Base-by-base conservation (phyloP, 164 flowering plant genomes). In the Annona squamosa region DNA sequence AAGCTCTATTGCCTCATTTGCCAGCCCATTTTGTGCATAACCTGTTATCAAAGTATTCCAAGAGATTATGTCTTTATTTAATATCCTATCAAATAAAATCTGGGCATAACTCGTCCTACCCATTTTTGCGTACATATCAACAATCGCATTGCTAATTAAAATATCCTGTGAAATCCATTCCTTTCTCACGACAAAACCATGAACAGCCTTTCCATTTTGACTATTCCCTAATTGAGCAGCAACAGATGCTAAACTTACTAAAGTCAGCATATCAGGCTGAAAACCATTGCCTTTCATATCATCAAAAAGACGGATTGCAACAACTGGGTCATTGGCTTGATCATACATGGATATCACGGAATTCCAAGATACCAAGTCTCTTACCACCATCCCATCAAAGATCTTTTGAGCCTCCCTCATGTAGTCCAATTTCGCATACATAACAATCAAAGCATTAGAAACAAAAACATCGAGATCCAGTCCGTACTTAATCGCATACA, bases 11-110 rank as follows among this genome's bases (percentile, higher is more conserved):
- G 91, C 91, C 71, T 90, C 89, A 72, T 79, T 80, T 41, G 92
- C 88, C 63, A 85, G 82, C 71, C 91, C 92, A 83, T 89, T 89
- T 74, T 90, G 92, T 68, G 90, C 79, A 81, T 81, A 86, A 7
- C 89, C 90, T 3, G 87, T 77, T 45, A 90, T 87, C 86, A 90
- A 76, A 69, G 91, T 84, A 77, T 89, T 90, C 92, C 92, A 90
- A 2, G 92, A 83, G 72, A 87, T 79, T 65, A 82, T 82, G 79
- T 89, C 92, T 77, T 80, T 87, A 3, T 18, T n/a, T 71, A 80
- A 83, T 73, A 88, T 79, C 37, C 73, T 75, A 61, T 84, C 82
- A 79, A 90, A 88, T 52, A 82, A 82, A 48, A 76, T 79, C 3
- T 63, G 76, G 46, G 92, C 89, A 64, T 75, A 78, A 67, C 79